phyloP scores from a whole-genome alignment of 768 basidiomycete species.

The Suillus placidus region DNA sequence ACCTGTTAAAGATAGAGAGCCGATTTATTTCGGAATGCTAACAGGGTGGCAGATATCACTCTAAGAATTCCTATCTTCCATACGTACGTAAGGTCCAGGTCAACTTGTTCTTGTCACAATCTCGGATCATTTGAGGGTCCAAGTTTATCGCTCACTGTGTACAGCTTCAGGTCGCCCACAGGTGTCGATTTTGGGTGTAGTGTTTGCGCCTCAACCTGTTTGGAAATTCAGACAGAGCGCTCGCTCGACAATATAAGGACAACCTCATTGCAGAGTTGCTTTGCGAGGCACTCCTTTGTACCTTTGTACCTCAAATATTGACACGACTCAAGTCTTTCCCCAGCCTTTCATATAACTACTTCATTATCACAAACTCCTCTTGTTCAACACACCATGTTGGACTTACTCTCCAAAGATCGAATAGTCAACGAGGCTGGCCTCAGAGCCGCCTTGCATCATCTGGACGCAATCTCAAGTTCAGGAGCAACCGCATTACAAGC shows the following conservation, averaged over 20 bases:
- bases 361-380: neutral
- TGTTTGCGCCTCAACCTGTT: slow-evolving; percentile 1
- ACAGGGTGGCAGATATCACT: too few species aligned
- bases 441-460: slow-evolving; percentile 15
- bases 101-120: slow-evolving; percentile 7
- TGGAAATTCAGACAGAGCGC: neutral
- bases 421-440: slow-evolving; percentile 25
- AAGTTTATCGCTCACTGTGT: slow-evolving; percentile 2
- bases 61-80: neutral
- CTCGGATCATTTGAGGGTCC: neutral
- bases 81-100: neutral
- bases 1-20: too few species aligned
- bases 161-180: neutral
- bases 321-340: neutral
- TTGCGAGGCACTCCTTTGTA: neutral
- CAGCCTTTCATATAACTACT: neutral
- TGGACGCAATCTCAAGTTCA: slow-evolving; percentile 31
- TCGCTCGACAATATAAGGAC: neutral
- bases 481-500: slow-evolving; percentile 23
- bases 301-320: neutral
- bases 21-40: too few species aligned
- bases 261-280: neutral
- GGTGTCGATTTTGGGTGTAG: neutral
- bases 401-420: slow-evolving; percentile 4
- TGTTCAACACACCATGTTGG: neutral